Evolutionary conservation across 202 grass and related monocot genomes (phyloP).

Genomic region (Musa balbisiana): DNA sequence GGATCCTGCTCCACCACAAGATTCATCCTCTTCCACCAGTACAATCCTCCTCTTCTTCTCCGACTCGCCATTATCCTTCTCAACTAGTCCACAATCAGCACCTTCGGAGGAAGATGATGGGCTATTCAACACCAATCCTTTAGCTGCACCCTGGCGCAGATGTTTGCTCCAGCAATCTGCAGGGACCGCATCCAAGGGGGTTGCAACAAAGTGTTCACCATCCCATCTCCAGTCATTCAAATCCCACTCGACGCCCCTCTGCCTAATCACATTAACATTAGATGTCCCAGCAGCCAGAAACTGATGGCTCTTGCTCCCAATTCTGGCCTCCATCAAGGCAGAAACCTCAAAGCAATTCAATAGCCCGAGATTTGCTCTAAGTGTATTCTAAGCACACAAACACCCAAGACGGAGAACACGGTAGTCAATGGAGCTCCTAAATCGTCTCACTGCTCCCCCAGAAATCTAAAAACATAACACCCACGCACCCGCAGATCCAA

Average conservation of each 20-base stretch:
- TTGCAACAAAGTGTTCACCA: constrained; percentile 36
- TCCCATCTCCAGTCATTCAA: constrained; percentile 34
- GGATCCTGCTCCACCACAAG: constrained; percentile 14
- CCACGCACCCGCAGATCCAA: constrained; percentile 21
- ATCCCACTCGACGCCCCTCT: constrained; percentile 21
- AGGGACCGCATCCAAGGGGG: constrained; percentile 24
- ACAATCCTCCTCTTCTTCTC: constrained; percentile 70
- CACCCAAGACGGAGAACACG: neutral
- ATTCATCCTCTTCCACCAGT: constrained; percentile 25
- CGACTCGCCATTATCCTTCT: constrained; percentile 27
- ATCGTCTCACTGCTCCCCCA: constrained; percentile 15
- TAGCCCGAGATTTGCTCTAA: neutral
- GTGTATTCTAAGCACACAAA: neutral
- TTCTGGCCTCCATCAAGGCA: constrained; percentile 18
- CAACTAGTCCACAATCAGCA: constrained; percentile 23
- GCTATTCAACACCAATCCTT: constrained; percentile 33
- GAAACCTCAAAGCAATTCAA: neutral
- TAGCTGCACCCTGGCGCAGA: constrained; percentile 10
- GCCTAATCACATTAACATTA: constrained; percentile 1
- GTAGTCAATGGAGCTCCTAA: neutral
- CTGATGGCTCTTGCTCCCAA: constrained; percentile 2
- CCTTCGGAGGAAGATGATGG: constrained; percentile 54
- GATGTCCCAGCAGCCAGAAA: constrained; percentile 18
- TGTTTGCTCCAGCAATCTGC: constrained; percentile 17
- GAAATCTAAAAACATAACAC: constrained; percentile 24